phyloP scores from a whole-genome alignment of 306 rosid genomes.

The Vigna trinervia region DNA sequence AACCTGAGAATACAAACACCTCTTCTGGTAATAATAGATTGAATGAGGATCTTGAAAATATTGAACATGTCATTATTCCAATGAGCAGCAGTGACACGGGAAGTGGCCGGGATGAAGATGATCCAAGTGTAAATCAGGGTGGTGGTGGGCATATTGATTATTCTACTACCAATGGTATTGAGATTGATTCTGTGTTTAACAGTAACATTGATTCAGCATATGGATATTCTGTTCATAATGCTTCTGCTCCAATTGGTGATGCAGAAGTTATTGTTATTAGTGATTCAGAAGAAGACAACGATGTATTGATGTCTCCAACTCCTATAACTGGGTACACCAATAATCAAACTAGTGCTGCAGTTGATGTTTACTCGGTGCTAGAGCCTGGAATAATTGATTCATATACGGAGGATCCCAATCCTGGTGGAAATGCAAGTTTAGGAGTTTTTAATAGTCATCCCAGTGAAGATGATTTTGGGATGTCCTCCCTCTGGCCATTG shows the following conservation, averaged over 20 bases:
- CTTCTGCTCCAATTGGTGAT: slow-evolving; percentile 60
- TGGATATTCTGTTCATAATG: slow-evolving; percentile 61
- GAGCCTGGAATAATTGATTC: slow-evolving; percentile 67
- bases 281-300: slow-evolving; percentile 90
- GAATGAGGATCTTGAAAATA: slow-evolving; percentile 62
- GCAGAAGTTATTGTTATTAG: slow-evolving; percentile 85
- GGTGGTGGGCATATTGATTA: slow-evolving; percentile 71
- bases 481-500: slow-evolving; percentile 68
- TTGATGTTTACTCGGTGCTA: slow-evolving; percentile 59
- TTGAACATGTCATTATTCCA: slow-evolving; percentile 75
- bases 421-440: slow-evolving; percentile 70
- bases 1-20: slow-evolving; percentile 67
- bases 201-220: slow-evolving; percentile 65
- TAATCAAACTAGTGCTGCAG: slow-evolving; percentile 59
- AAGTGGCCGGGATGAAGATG: slow-evolving; percentile 91
- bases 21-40: slow-evolving; percentile 62
- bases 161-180: slow-evolving; percentile 72
- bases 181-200: slow-evolving; percentile 71
- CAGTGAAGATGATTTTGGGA: slow-evolving; percentile 71
- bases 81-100: slow-evolving; percentile 97
- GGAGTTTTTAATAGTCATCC: slow-evolving; percentile 65
- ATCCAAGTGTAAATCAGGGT: slow-evolving; percentile 89
- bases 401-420: slow-evolving; percentile 68
- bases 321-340: slow-evolving; percentile 55
- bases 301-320: slow-evolving; percentile 63